phyloP scores from a whole-genome alignment of 2,329 filamentous ascomycete species.

The Aureobasidium melanogenum region DNA sequence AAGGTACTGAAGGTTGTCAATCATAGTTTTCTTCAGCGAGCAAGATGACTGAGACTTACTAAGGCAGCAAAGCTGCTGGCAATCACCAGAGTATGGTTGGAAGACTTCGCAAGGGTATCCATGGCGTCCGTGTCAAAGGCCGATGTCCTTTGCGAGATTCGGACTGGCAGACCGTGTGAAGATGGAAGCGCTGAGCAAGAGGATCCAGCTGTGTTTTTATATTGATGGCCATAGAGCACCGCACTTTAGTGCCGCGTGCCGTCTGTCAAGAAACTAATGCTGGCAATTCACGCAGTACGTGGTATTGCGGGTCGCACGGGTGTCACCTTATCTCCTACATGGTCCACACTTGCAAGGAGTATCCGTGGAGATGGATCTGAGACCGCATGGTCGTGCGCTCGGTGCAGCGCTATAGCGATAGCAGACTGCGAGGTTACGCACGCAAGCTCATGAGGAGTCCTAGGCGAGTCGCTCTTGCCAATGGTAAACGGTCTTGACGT shows the following conservation, averaged over 20 bases:
- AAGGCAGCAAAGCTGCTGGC: constrained; percentile 7
- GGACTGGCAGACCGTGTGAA: neutral
- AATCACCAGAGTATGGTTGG: constrained; percentile 1
- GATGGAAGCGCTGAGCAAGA: neutral
- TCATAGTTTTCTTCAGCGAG: neutral
- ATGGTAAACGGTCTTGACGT: neutral
- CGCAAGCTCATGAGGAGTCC: neutral
- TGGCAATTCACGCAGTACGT: neutral
- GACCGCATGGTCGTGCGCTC: neutral
- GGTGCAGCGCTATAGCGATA: neutral
- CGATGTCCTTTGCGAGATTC: neutral
- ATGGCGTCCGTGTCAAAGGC: neutral
- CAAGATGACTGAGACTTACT: neutral
- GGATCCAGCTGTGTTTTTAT: neutral
- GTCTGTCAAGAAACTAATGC: neutral
- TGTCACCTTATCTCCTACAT: neutral
- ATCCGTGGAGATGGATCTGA: neutral
- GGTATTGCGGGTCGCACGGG: neutral
- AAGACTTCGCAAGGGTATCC: neutral
- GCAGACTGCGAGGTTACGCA: neutral
- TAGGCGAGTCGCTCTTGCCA: neutral
- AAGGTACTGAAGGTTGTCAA: constrained; percentile 10
- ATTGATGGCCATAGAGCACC: neutral
- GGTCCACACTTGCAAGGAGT: neutral
- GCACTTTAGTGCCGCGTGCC: neutral